These are phyloP conservation scores for Trichocladium antarcticum DNA, from an alignment of 495 filamentous ascomycete species.

Conservation along the genomic window DNA sequence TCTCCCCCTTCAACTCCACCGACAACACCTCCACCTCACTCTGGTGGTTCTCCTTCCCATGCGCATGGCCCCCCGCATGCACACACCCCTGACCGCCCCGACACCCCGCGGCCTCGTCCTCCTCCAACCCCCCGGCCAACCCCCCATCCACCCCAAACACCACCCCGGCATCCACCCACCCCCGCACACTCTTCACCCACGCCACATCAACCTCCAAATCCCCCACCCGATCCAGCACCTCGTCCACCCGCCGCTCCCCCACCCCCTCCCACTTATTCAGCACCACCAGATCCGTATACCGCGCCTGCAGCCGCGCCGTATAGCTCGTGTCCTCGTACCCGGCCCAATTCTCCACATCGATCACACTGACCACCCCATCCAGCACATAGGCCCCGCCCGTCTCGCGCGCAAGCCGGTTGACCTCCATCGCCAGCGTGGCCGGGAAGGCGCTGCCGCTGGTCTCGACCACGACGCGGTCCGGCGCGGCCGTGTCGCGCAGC, in stretches of 20 bases:
- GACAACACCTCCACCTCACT: conserved; percentile 86
- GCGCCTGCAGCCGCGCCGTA: conserved; percentile 74
- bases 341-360: conserved; percentile 95
- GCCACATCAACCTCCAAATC: conserved; percentile 75
- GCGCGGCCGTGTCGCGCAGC: conserved; percentile 46
- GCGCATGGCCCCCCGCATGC: conserved; percentile 18
- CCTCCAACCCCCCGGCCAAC: conserved; percentile 49
- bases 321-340: conserved; percentile 89
- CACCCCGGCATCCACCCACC: conserved; percentile 61
- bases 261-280: conserved; percentile 91
- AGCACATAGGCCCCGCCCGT: conserved; percentile 56
- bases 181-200: conserved; percentile 68
- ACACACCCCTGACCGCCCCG: conserved; percentile 22
- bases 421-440: conserved; percentile 82
- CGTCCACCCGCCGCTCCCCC: conserved; percentile 62
- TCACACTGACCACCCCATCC: conserved; percentile 83
- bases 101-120: conserved; percentile 15
- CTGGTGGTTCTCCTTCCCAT: conserved; percentile 47
- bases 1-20: conserved; percentile 44
- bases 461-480: conserved; percentile 87
- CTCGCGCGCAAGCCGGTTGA: conserved; percentile 64
- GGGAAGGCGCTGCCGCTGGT: conserved; percentile 82
- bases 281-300: conserved; percentile 85
- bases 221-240: conserved; percentile 70
- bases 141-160: conserved; percentile 81